Conservation (phyloP, 1,284 basidiomycete genomes). For the Trametes versicolor region DNA sequence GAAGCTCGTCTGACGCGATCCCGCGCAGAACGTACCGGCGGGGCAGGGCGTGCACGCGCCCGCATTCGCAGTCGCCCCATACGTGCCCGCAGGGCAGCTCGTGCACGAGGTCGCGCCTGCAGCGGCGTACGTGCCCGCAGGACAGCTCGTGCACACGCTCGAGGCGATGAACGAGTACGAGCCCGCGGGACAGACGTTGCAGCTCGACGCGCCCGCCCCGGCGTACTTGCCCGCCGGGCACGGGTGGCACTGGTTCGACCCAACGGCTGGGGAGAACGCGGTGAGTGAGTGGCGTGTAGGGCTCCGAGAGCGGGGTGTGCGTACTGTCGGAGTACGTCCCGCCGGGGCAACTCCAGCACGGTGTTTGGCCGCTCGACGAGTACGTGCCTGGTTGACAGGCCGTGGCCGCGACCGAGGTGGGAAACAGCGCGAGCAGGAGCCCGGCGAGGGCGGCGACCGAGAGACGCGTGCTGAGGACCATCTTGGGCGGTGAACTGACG, state of each 20-base stretch:
- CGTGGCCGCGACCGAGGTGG: not conserved
- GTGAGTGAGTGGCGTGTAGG: too few species aligned
- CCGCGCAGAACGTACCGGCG: slow-evolving; percentile 22
- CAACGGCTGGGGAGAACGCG: too few species aligned
- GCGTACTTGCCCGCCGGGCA: slow-evolving; percentile 5
- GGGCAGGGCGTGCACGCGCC: slow-evolving; percentile 25
- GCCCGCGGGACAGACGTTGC: not conserved
- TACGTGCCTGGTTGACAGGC: not conserved
- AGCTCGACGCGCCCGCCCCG: not conserved
- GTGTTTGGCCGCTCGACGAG: slow-evolving; percentile 2
- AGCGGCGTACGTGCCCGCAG: slow-evolving; percentile 25
- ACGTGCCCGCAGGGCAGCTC: slow-evolving; percentile 29
- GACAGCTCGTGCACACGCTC: not conserved
- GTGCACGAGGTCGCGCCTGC: slow-evolving; percentile 25
- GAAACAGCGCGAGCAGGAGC: not conserved
- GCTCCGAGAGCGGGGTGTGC: too few species aligned
- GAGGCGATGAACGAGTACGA: not conserved
- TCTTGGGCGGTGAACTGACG: not conserved
- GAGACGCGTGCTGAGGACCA: not conserved
- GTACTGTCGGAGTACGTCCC: too few species aligned
- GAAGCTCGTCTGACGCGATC: slow-evolving; percentile 24
- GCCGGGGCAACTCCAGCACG: not conserved
- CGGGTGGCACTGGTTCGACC: too few species aligned
- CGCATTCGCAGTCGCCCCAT: slow-evolving; percentile 11
- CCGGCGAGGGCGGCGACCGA: not conserved